Base-by-base conservation (phyloP, 805 yeast species). In the Suhomyces kilbournensis region DNA sequence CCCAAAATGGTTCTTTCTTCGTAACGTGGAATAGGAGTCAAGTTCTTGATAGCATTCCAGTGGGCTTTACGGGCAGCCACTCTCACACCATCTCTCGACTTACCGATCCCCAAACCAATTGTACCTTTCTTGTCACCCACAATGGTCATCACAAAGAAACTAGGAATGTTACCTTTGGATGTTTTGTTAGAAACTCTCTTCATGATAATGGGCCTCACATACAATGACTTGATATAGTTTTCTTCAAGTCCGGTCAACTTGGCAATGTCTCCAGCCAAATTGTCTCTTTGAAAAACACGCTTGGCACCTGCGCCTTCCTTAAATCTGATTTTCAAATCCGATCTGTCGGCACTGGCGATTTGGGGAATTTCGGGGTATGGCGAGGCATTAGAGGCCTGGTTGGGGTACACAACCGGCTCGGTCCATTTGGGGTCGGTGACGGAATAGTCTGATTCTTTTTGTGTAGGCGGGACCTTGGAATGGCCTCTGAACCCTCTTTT, bases 71-170 rank as follows among this genome's bases (percentile, higher is more conserved):
- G 74, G 32, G 86, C 79, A 2, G 98, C 97, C 50, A 80, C 79
- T 48, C 86, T 74, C 73, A 86, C 81, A 54, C 86, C 90, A 51
- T 82, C 85, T 59, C 90, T 78, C 55, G 94, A 93, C 65, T 89
- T 90, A 56, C 98, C 99, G 69, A 91, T 96, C 47, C 98, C 99
- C 47, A 92, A 76, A 35, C 98, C 98, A 54, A 94, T 78, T 86
- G 90, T 88, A 57, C 99, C 99, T 58, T 89, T 88, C 51, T 85
- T 81, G 70, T 94, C 96, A 46, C 99, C 99, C 14, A 88, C 97
- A 35, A 91, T 88, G 12, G 91, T 93, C 56, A 94, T 70, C 0
- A 91, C 87, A 70, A 88, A 93, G 68, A 83, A 86, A 39, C 90
- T 82, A 48, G 86, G 83, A 58, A 89, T 89, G 67, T 90, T 91